These are phyloP conservation scores for Tuber borchii DNA, from an alignment of 495 filamentous ascomycete species.

Conservation along the genomic window DNA sequence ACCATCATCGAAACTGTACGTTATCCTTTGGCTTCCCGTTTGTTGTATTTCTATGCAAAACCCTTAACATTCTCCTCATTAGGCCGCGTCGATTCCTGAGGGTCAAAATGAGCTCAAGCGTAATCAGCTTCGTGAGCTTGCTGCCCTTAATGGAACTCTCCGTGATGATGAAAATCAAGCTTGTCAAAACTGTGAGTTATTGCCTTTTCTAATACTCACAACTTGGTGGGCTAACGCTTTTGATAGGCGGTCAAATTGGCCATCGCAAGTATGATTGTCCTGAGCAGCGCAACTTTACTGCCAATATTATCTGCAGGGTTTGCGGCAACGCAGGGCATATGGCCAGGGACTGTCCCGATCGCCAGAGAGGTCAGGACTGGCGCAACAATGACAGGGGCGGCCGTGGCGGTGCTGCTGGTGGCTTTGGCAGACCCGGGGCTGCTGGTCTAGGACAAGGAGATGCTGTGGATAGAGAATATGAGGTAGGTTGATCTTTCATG, in stretches of 20 bases:
- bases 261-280: conserved; percentile 98
- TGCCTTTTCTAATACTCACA: neutral
- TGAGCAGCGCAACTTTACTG: conserved; percentile 90
- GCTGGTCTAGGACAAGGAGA: conserved; percentile 69
- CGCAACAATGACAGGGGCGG: conserved; percentile 62
- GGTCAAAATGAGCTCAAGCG: conserved; percentile 97
- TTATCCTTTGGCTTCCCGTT: conserved; percentile 30
- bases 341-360: conserved; percentile 86
- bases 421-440: conserved; percentile 45
- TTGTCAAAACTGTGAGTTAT: conserved; percentile 76
- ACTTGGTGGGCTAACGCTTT: conserved; percentile 10
- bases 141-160: conserved; percentile 93
- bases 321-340: conserved; percentile 92
- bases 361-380: conserved; percentile 81
- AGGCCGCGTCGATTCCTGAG: conserved; percentile 97
- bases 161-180: conserved; percentile 99
- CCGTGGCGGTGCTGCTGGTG: conserved; percentile 24
- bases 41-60: neutral
- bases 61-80: conserved; percentile 37
- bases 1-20: conserved; percentile 95
- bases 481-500: conserved; percentile 54
- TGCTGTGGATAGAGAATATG: conserved; percentile 87
- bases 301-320: conserved; percentile 95
- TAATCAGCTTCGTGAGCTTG: conserved; percentile 94
- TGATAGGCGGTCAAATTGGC: conserved; percentile 70